phyloP scores from a whole-genome alignment of 2,329 filamentous ascomycete species.

The Dendrostoma leiphaemia region DNA sequence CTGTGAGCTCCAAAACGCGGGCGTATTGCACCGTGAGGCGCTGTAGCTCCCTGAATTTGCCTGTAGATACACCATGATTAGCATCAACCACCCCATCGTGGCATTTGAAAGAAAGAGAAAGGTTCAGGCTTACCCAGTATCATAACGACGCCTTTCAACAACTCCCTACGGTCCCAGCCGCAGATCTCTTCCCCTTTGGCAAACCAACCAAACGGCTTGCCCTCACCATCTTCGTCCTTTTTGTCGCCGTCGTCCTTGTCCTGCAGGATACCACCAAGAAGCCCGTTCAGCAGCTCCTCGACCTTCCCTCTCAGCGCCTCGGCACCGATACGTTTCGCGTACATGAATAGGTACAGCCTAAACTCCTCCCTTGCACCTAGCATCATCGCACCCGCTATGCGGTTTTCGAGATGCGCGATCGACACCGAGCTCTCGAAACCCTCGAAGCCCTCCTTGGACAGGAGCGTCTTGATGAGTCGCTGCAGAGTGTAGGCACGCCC shows the following conservation, averaged over 20 bases:
- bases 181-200: constrained; percentile 71
- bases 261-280: constrained; percentile 70
- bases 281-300: constrained; percentile 81
- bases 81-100: constrained; percentile 8
- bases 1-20: constrained; percentile 66
- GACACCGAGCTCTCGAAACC: constrained; percentile 87
- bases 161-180: constrained; percentile 84
- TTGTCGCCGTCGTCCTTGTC: constrained; percentile 41
- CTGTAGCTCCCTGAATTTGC: constrained; percentile 93
- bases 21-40: constrained; percentile 94
- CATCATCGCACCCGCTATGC: constrained; percentile 83
- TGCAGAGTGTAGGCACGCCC: constrained; percentile 90
- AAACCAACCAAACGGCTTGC: constrained; percentile 58
- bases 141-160: constrained; percentile 87
- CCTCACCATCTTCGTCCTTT: constrained; percentile 32
- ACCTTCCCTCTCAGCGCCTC: constrained; percentile 87
- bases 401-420: constrained; percentile 92
- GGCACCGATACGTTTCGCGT: constrained; percentile 89
- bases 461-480: constrained; percentile 82
- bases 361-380: constrained; percentile 90
- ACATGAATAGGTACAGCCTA: constrained; percentile 94
- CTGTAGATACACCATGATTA: constrained; percentile 45
- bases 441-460: constrained; percentile 89
- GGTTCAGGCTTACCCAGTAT: constrained; percentile 76
- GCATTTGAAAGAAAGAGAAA: not conserved